Conservation (phyloP, 106 monocot species). For the Triglochin maritima region DNA sequence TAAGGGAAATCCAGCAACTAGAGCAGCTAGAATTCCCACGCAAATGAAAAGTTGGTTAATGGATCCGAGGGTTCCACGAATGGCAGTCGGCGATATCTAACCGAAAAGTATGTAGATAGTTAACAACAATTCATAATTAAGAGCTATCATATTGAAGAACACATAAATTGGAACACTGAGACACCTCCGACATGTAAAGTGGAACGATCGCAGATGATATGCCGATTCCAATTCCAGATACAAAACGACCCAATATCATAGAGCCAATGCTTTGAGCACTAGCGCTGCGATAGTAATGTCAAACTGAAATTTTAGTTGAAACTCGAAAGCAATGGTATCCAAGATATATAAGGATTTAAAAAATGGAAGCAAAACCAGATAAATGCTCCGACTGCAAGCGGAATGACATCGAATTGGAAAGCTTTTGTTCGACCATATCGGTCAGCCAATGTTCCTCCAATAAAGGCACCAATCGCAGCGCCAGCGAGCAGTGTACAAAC, state of each 20-base stretch:
- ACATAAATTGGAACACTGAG: slow-evolving; percentile 5
- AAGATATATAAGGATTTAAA: not conserved
- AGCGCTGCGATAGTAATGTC: slow-evolving; percentile 38
- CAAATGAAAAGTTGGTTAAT: slow-evolving; percentile 97
- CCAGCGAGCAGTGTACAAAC: slow-evolving; percentile 63
- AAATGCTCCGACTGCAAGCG: slow-evolving; percentile 56
- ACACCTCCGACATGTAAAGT: slow-evolving; percentile 95
- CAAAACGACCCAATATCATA: slow-evolving; percentile 90
- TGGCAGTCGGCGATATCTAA: slow-evolving; percentile 96
- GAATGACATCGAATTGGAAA: slow-evolving; percentile 62
- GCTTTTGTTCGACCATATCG: slow-evolving; percentile 69
- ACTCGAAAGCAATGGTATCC: not conserved
- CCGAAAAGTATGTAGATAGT: not conserved
- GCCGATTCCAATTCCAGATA: slow-evolving; percentile 95
- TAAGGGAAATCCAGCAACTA: slow-evolving; percentile 91
- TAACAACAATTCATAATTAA: not conserved
- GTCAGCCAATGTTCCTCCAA: slow-evolving; percentile 67
- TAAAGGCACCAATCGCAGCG: slow-evolving; percentile 63
- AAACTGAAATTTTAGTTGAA: not conserved
- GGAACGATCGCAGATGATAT: slow-evolving; percentile 95
- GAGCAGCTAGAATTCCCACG: slow-evolving; percentile 85
- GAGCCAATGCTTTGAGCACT: slow-evolving; percentile 71
- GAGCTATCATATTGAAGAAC: not conserved
- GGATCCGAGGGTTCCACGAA: slow-evolving; percentile 92
- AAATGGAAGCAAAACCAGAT: slow-evolving; percentile 30